A percentile compares a stretch with the other conserved stretches of the same genome.
Conservation (phyloP, 2,329 filamentous ascomycete genomes). For the Xylariaceae sp. region DNA sequence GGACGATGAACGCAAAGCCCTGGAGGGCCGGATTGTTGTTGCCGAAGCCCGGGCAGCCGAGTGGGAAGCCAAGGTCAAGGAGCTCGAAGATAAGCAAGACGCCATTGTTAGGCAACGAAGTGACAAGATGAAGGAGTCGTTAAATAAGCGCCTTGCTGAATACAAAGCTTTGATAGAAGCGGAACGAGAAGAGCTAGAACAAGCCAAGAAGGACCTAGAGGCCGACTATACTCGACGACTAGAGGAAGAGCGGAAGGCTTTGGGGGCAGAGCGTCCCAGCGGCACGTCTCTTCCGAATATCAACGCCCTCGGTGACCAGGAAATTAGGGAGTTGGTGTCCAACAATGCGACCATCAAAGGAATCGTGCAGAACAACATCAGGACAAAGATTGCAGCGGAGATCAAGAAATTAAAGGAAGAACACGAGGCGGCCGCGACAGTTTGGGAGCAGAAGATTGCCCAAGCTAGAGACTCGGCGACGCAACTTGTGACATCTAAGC, state of each 20-base stretch:
- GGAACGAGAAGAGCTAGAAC: conserved; percentile 54
- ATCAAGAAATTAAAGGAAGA: conserved; percentile 55
- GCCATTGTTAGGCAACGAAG: conserved; percentile 59
- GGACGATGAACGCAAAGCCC: conserved; percentile 52
- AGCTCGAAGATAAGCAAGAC: conserved; percentile 58
- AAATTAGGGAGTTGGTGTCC: conserved; percentile 52
- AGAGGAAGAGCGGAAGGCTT: conserved; percentile 29
- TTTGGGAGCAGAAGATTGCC: conserved; percentile 46
- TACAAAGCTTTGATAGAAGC: conserved; percentile 44
- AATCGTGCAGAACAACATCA: conserved; percentile 58
- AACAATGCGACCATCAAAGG: conserved; percentile 53
- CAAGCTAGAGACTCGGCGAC: conserved; percentile 59
- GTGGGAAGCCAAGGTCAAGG: conserved; percentile 57
- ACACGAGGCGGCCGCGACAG: conserved; percentile 40
- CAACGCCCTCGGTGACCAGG: conserved; percentile 46
- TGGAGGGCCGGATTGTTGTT: conserved; percentile 57
- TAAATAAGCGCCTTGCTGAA: conserved; percentile 67
- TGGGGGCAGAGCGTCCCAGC: conserved; percentile 24
- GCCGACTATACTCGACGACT: conserved; percentile 40
- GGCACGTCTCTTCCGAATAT: conserved; percentile 42
- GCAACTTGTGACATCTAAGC: conserved; percentile 70
- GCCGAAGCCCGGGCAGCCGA: conserved; percentile 59
- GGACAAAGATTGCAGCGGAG: conserved; percentile 63
- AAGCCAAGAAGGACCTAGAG: conserved; percentile 57
- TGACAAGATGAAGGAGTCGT: conserved; percentile 61